Base-by-base conservation (phyloP, 2,329 filamentous ascomycete species). In the Paracoccidioides brasiliensis region DNA sequence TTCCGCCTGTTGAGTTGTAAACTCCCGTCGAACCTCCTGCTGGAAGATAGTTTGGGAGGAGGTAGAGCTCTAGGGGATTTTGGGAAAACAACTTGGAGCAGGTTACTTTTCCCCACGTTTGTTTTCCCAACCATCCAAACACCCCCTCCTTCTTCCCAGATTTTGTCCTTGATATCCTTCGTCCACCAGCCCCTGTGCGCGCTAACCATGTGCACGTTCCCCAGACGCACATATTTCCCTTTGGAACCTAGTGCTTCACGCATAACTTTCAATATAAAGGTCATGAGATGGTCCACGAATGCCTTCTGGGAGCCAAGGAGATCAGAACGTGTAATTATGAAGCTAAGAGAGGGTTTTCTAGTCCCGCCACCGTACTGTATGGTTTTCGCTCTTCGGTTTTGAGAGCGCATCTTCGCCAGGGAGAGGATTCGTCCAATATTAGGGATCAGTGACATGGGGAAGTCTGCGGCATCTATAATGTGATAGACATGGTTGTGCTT, bases 121-220 rank as follows among this genome's bases (percentile, higher is more conserved):
- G 90, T 89, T 70, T 95, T 97, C n/a, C 93, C 93, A 2, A 98
- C 86, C 77, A 98, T 84, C 91, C 93, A 98, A 14, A 87, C 85
- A 14, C 84, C 93, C 4, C 91, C 91, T 3, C 89, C 90, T 51
- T 88, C 81, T 45, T 83, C 74, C 79, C 83, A 90, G 49, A 98
- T 90, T 50, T 90, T 85, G 62, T 95, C 84, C 69, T 88, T 95
- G 55, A 98, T 74, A 52, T 86, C 77, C 61, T 80, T 86, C 0
- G 90, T 95, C 88, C 91, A 96, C 93, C 94, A 98, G 8, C 80
- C 80, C 57, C 88, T 78, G 65, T 86, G 86, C 8, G 91, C 83
- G 64, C 90, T 96, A 44, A 98, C 90, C 66, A 89, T 89, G 59
- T 80, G 79, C 9, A 97, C 76, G 64, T 95, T 96, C 0, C 91